A percentile compares a stretch with the other conserved stretches of the same genome.
Evolutionary conservation across 768 basidiomycete genomes (phyloP).

Genomic region (Dendrothele bispora): DNA sequence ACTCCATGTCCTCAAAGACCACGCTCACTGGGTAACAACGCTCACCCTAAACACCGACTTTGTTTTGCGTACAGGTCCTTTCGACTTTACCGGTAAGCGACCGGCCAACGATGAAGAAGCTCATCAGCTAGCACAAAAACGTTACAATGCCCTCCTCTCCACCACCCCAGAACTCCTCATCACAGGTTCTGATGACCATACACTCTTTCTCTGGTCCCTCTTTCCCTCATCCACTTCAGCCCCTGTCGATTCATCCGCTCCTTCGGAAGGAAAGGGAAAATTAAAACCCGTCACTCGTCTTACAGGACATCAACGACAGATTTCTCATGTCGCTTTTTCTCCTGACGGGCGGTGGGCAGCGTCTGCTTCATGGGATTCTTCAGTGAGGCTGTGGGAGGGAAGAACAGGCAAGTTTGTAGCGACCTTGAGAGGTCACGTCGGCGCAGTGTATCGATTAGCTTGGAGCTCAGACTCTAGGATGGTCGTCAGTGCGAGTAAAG

Average conservation of each 20-base stretch:
- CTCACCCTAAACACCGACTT: constrained; percentile 95
- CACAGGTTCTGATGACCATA: constrained; percentile 97
- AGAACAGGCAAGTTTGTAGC: constrained; percentile 85
- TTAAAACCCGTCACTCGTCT: constrained; percentile 75
- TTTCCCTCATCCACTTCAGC: constrained; percentile 49
- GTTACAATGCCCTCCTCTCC: constrained; percentile 72
- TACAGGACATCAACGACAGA: constrained; percentile 93
- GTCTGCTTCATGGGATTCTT: constrained; percentile 87
- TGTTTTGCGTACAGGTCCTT: constrained; percentile 91
- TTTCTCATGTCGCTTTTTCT: constrained; percentile 91
- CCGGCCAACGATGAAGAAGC: constrained; percentile 87
- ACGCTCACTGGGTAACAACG: constrained; percentile 99
- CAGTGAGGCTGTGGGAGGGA: constrained; percentile 91
- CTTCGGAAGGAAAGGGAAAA: constrained; percentile 42
- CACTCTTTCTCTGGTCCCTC: constrained; percentile 92
- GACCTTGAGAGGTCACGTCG: constrained; percentile 89
- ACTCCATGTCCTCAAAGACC: constrained; percentile 85
- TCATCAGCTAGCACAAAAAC: constrained; percentile 68
- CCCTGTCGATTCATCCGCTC: constrained; percentile 21
- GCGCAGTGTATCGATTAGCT: constrained; percentile 89
- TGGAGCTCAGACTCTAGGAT: constrained; percentile 95
- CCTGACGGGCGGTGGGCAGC: constrained; percentile 94
- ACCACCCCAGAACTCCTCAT: constrained; percentile 81
- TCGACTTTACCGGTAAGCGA: constrained; percentile 81
- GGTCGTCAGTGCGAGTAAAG: constrained; percentile 93